Base-by-base conservation (phyloP, 2,329 filamentous ascomycete genomes). In the Fusarium sororula region DNA sequence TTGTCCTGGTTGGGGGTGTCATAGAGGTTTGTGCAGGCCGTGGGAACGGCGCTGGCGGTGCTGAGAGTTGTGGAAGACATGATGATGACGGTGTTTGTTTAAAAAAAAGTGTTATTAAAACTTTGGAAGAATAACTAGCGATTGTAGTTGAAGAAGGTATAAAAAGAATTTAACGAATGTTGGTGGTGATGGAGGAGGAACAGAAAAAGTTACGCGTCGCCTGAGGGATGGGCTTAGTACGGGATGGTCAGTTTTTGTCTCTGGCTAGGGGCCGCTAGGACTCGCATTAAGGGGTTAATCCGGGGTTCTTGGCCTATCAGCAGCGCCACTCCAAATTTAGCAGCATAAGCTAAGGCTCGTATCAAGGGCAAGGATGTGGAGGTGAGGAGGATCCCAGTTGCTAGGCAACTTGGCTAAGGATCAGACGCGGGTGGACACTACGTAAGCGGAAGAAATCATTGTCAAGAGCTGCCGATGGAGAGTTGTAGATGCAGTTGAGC, bases 1-100 rank as follows among this genome's bases (percentile, higher is more conserved):
- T 82, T 78, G 66, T 88, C 86, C 28, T 78, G 75, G 42, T 80
- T 80, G 22, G 87, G 87, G 44, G 85, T 83, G 65, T 84, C 74
- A 78, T 82, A 88, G 68, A 84, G 75, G 61, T 66, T 66, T 42
- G 70, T 64, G 53, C 74, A 73, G 47, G 66, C 66, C n/a, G 68
- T 70, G 48, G 53, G 30, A 20, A 26, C 53, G 30, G 73, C 42
- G 13, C 67, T 37, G 57, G 60, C 57, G 57, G 71, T 48, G 63
- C 63, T 69, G 54, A 68, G 50, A 5, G 30, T 48, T 37, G 71
- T 75, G 68, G 76, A 62, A 24, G 76, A 78, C 76, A 78, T 78
- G 28, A 45, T 78, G 28, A 45, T 70, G 60, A 18, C 41, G 37
- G 20, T 84, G 20, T 47, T 53, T 30, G 45, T 22, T 4, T 11